Evolutionary conservation across 768 basidiomycete genomes (phyloP).

Genomic region (Tylopilus rubrobrunneus): DNA sequence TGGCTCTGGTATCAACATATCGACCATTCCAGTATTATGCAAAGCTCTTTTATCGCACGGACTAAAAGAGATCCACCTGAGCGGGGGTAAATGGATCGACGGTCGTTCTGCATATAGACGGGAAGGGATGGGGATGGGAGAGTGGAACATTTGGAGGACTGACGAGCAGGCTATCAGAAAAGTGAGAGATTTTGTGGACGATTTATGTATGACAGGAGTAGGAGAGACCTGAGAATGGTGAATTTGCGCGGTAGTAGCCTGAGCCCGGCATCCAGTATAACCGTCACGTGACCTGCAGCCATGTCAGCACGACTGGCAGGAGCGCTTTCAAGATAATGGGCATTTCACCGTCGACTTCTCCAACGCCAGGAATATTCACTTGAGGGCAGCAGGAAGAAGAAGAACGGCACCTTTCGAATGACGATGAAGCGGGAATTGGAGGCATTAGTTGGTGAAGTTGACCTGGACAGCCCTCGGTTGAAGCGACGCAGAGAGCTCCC

Average conservation of each 20-base stretch:
- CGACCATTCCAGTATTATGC: conserved; percentile 50
- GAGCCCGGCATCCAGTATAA: too few relatives aligned
- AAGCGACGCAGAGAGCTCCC: conserved; percentile 48
- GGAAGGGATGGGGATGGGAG: conserved; percentile 69
- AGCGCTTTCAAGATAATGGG: conserved; percentile 33
- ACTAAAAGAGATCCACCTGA: conserved; percentile 68
- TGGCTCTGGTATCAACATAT: conserved; percentile 69
- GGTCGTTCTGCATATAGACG: conserved; percentile 49
- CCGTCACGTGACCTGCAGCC: conserved; percentile 27
- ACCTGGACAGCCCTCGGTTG: conserved; percentile 43
- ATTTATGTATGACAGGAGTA: not conserved
- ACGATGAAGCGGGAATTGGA: conserved; percentile 54
- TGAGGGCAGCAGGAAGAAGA: conserved; percentile 20
- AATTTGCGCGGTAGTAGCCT: too few relatives aligned
- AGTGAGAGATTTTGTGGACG: conserved; percentile 49
- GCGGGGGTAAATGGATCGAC: conserved; percentile 63
- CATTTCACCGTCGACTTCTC: conserved; percentile 26
- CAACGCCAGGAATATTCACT: conserved; percentile 24
- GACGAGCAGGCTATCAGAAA: conserved; percentile 46
- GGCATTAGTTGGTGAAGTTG: conserved; percentile 35
- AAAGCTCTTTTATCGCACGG: conserved; percentile 50
- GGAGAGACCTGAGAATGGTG: not conserved
- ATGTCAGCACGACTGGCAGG: conserved; percentile 20
- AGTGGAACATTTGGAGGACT: conserved; percentile 72
- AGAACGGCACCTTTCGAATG: conserved; percentile 19